phyloP scores from a whole-genome alignment of 805 yeast species.

The Yamadazyma sp. region DNA sequence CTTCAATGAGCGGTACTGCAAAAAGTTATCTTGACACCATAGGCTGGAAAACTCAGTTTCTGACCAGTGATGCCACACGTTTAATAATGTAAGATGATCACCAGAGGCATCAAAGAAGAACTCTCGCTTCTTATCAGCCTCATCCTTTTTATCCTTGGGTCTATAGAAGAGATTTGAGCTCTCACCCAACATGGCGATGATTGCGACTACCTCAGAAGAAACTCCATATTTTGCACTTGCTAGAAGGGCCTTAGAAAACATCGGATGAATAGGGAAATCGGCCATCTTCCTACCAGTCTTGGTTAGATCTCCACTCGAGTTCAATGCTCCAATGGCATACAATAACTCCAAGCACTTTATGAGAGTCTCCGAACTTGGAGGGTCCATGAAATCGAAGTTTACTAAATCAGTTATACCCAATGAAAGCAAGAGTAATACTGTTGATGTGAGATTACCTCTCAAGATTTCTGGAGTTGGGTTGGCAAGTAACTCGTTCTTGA shows the following conservation, averaged over 20 bases:
- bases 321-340: constrained; percentile 86
- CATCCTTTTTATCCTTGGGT: constrained; percentile 64
- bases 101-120: constrained; percentile 59
- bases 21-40: constrained; percentile 85
- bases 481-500: constrained; percentile 68
- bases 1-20: constrained; percentile 71
- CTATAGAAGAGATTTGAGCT: constrained; percentile 67
- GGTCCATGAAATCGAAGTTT: constrained; percentile 86
- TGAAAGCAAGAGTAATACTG: constrained; percentile 73
- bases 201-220: constrained; percentile 64
- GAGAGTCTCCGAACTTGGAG: constrained; percentile 74
- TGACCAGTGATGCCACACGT: constrained; percentile 76
- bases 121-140: constrained; percentile 64
- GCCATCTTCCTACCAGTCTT: constrained; percentile 82
- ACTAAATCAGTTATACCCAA: constrained; percentile 82
- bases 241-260: constrained; percentile 74
- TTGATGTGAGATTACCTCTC: constrained; percentile 74
- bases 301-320: constrained; percentile 76
- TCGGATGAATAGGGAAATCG: constrained; percentile 89
- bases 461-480: constrained; percentile 92
- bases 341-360: constrained; percentile 75
- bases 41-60: constrained; percentile 62
- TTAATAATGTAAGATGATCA: constrained; percentile 76
- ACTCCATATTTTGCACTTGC: constrained; percentile 62
- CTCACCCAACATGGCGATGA: constrained; percentile 83